Conservation (phyloP, 2,329 filamentous ascomycete species). For the Ascochyta fabae region DNA sequence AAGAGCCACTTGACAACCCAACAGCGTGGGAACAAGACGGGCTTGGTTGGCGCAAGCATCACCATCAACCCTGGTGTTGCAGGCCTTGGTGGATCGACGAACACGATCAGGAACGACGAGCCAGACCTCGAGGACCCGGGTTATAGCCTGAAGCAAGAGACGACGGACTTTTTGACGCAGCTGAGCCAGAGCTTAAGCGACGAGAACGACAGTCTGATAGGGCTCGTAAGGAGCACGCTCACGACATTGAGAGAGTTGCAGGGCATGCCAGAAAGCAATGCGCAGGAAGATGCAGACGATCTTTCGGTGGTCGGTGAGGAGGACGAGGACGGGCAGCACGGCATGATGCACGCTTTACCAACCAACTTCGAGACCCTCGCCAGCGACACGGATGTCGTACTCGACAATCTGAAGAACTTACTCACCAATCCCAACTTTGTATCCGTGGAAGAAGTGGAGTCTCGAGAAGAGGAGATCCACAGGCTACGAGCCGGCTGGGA, state of each 20-base stretch:
- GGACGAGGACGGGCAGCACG: constrained; percentile 38
- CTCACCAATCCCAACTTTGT: constrained; percentile 97
- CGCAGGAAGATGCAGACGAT: constrained; percentile 31
- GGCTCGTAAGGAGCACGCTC: constrained; percentile 73
- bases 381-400: constrained; percentile 74
- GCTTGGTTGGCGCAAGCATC: constrained; percentile 56
- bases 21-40: constrained; percentile 57
- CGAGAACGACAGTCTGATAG: constrained; percentile 85
- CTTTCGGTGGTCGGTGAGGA: constrained; percentile 40
- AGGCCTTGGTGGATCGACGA: constrained; percentile 32
- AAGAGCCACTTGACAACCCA: constrained; percentile 83
- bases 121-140: constrained; percentile 60
- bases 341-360: constrained; percentile 56
- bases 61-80: constrained; percentile 51
- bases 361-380: constrained; percentile 72
- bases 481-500: constrained; percentile 86
- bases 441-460: constrained; percentile 88
- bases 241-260: constrained; percentile 71
- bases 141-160: constrained; percentile 81
- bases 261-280: constrained; percentile 55
- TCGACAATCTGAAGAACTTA: constrained; percentile 81
- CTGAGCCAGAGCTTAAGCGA: constrained; percentile 83
- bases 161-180: constrained; percentile 87
- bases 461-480: constrained; percentile 90
- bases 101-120: constrained; percentile 61